Base-by-base conservation (phyloP, 176 grass and related monocot genomes). In the Alloteropsis semialata region DNA sequence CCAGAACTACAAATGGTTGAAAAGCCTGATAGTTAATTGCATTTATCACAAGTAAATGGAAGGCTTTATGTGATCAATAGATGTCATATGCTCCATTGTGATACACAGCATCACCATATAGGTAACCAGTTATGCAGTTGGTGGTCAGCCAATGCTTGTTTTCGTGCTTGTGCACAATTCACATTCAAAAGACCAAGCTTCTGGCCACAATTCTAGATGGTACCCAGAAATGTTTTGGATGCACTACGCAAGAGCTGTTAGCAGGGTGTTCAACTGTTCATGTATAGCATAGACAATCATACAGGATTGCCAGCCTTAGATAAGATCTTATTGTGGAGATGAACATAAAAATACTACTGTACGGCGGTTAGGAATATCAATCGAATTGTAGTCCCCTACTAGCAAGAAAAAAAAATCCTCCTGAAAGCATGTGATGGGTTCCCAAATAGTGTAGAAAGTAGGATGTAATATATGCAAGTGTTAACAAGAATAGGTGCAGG, bases 201-300 rank as follows among this genome's bases (percentile, higher is more conserved):
- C 15, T 59, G 5, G 15, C 18, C 49, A 58, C 17, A 54, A 24
- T 34, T 19, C 14, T 11, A 58, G n/a, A 22, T 77, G 65, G 19
- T 69, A 38, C 36, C 37, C 7, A 44, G 22, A 87, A 81, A 57
- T 81, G 59, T 50, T 37, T 81, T 81, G 22, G 37, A 56, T 66
- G 59, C 27, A 11, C 28, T 25, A 54, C 30, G 28, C 25, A 65
- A 81, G 34, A 54, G 38, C 25, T 72, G 3, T 39, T 25, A 69
- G 39, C 36, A 42, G n/a, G n/a, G 11, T 42, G 79, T 15, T 22
- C 56, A 64, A n/a, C n/a, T n/a, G n/a, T n/a, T n/a, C 32, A 19
- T n/a, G 30, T 41, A 63, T 36, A 64, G 8, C 34, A 80, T 41
- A 34, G 41, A 18, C 17, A 54, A 44, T 34, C 24, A 43, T 70